Conservation (phyloP, 345 rosid genomes). For the Lepidium africanum region DNA sequence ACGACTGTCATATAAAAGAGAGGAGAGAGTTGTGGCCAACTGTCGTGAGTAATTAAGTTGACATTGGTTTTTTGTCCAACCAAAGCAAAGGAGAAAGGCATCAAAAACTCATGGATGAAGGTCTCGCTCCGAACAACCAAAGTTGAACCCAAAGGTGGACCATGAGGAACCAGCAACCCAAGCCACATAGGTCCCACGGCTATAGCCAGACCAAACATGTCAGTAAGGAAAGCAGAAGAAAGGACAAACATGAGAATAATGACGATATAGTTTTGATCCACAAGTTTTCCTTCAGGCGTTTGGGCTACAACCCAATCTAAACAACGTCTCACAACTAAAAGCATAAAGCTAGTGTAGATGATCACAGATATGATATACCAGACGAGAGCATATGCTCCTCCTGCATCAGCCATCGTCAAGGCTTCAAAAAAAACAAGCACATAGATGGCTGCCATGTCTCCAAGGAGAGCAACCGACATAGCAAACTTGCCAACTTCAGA, state of each 20-base stretch:
- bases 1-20: constrained; percentile 31
- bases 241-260: constrained; percentile 41
- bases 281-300: constrained; percentile 52
- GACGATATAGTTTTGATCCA: constrained; percentile 37
- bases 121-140: constrained; percentile 51
- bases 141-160: constrained; percentile 55
- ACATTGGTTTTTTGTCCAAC: constrained; percentile 53
- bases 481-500: constrained; percentile 60
- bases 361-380: constrained; percentile 31
- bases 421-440: constrained; percentile 33
- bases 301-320: constrained; percentile 40
- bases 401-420: constrained; percentile 28
- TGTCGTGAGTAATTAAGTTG: constrained; percentile 13
- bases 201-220: constrained; percentile 58
- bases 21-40: constrained; percentile 47
- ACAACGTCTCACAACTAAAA: constrained; percentile 17
- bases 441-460: constrained; percentile 30
- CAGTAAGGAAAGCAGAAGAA: constrained; percentile 44
- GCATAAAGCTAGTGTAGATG: constrained; percentile 13
- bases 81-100: constrained; percentile 52
- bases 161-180: constrained; percentile 58
- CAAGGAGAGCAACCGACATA: constrained; percentile 35
- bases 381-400: neutral
- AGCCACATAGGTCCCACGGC: constrained; percentile 55
- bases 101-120: constrained; percentile 39